phyloP scores from a whole-genome alignment of 2,329 filamentous ascomycete genomes.

The Fusarium drepaniforme region DNA sequence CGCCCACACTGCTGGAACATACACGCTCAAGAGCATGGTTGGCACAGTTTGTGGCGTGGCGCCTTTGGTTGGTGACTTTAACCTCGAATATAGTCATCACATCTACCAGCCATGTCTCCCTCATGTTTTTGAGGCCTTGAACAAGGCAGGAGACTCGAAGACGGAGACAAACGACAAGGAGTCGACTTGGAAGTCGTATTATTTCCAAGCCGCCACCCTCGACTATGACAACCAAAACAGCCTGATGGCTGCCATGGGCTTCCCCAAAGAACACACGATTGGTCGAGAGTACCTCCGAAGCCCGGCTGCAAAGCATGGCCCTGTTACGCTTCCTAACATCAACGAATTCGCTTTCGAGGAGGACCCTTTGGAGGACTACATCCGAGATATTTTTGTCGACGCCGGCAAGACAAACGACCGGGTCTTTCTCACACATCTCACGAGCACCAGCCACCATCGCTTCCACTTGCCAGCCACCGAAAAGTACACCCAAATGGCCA shows the following conservation, averaged over 20 bases:
- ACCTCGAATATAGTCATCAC: slow-evolving; percentile 55
- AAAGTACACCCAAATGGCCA: slow-evolving; percentile 42
- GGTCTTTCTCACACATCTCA: slow-evolving; percentile 51
- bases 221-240: slow-evolving; percentile 50
- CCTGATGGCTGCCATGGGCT: slow-evolving; percentile 49
- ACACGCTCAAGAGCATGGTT: slow-evolving; percentile 58
- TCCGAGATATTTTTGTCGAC: slow-evolving; percentile 47
- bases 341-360: slow-evolving; percentile 53
- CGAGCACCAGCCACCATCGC: slow-evolving; percentile 52
- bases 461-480: slow-evolving; percentile 47
- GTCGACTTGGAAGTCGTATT: slow-evolving; percentile 49
- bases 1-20: slow-evolving; percentile 56
- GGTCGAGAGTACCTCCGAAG: slow-evolving; percentile 47
- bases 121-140: slow-evolving; percentile 52
- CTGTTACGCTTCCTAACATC: slow-evolving; percentile 46
- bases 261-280: slow-evolving; percentile 41
- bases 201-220: slow-evolving; percentile 50
- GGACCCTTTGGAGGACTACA: slow-evolving; percentile 47
- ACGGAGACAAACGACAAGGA: slow-evolving; percentile 15
- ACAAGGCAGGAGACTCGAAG: slow-evolving; percentile 33
- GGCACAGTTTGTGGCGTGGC: slow-evolving; percentile 57
- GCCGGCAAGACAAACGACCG: slow-evolving; percentile 48
- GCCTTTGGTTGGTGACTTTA: slow-evolving; percentile 57
- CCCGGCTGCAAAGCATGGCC: slow-evolving; percentile 45
- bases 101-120: slow-evolving; percentile 60